These are phyloP conservation scores for Hypoxylon sp. DNA, from an alignment of 2,329 filamentous ascomycete genomes.

Conservation along the genomic window DNA sequence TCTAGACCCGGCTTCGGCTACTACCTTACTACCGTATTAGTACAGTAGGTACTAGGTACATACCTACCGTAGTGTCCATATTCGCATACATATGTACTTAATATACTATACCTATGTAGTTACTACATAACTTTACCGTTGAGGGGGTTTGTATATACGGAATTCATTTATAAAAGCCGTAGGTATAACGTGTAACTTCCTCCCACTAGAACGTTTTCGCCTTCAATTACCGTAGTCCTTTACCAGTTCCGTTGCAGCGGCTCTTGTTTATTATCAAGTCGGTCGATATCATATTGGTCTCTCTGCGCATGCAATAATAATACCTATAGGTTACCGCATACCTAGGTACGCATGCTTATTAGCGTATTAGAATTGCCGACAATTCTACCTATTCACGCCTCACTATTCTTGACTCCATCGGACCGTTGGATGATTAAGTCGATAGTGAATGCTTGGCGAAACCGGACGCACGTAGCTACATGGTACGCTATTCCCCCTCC, in stretches of 20 bases:
- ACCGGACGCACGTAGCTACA: conserved; percentile 10
- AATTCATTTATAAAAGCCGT: no score
- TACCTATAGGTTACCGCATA: conserved; percentile 23
- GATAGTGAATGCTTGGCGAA: conserved; percentile 35
- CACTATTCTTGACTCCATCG: conserved; percentile 15
- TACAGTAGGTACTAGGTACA: background rate
- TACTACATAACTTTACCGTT: no score
- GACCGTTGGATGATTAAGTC: conserved; percentile 16
- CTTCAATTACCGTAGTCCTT: background rate
- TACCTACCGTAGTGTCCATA: background rate
- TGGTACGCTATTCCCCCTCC: no score
- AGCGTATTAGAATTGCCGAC: conserved; percentile 19
- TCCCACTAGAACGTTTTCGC: background rate
- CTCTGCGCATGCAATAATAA: background rate
- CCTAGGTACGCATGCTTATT: conserved; percentile 3
- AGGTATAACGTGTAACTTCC: no score
- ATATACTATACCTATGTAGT: no score
- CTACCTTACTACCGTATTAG: no score
- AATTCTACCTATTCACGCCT: conserved; percentile 21
- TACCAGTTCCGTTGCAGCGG: conserved; percentile 12
- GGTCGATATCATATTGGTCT: background rate
- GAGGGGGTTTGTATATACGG: no score
- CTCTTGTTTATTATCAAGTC: conserved; percentile 2
- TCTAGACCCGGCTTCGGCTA: background rate
- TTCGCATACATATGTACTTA: background rate